Evolutionary conservation across 306 rosid genomes (phyloP), one percentile per base, ranked within the genome.

Genomic region (Begonia peltatifolia): DNA sequence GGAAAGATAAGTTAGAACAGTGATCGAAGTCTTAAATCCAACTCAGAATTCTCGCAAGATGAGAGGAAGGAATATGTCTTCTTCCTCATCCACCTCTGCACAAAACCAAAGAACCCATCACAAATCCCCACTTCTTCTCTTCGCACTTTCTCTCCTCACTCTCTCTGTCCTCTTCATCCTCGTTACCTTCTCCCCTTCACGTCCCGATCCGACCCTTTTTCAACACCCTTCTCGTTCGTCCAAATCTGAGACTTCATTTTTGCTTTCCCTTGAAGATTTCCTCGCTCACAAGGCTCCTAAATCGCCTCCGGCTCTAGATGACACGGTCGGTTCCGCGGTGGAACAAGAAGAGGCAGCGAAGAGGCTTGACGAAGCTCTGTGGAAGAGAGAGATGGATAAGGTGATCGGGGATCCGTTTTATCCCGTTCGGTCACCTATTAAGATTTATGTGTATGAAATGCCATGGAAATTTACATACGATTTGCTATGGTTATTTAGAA

Each of bases 361-460:
- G 3, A 63, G 62, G 5, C 78, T 84, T 25, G 93, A 84, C 60
- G 53, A 66, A 12, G 70, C 74, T 12, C 3, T 77, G 11, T 73
- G 43, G 18, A 14, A 13, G 15, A 9, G 62, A 52, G 76, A 79
- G 50, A 17, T 14, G 10, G 59, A 48, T 44, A 46, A 77, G 56
- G 57, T 78, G 50, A 38, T 71, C 18, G 63, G 72, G 5, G 83
- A 82, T 65, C 90, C 84, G 0, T 70, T 55, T 50, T 84, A 63
- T 47, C 89, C 89, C 0, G 6, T 75, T 9, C 41, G 47, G 4
- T 54, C 72, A 36, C 90, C 94, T 1, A 60, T 89, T 60, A 70
- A 75, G 72, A 85, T 89, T 72, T 89, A 82, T 62, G 97, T 89
- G 14, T 89, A 89, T 61, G 68, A 80, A 22, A 89, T 89, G 97